Evolutionary conservation across 257 asterid species (phyloP).

Genomic region (Fraxinus quadrangulata): DNA sequence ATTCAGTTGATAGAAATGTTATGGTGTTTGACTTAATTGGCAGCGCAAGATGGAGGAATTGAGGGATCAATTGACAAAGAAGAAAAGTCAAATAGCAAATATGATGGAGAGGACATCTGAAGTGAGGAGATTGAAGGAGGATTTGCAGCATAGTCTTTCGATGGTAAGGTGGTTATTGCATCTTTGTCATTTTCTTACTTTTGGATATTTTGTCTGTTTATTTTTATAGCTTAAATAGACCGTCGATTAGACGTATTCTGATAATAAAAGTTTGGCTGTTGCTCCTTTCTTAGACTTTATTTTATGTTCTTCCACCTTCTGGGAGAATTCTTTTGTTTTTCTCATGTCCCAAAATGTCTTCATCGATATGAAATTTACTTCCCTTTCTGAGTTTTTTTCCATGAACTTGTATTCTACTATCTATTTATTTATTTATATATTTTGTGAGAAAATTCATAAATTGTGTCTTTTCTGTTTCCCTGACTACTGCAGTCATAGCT

Average conservation of each 20-base stretch:
- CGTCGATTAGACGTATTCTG: slow-evolving; percentile 9
- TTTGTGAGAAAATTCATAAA: slow-evolving; percentile 18
- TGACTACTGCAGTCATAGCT: slow-evolving; percentile 11
- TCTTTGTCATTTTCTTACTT: slow-evolving; percentile 16
- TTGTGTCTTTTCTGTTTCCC: slow-evolving; percentile 1
- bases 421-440: neutral
- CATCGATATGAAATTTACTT: neutral
- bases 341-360: neutral
- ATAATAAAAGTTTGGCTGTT: slow-evolving; percentile 19
- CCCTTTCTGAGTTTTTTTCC: neutral
- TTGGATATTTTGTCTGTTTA: slow-evolving; percentile 8
- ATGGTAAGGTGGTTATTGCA: slow-evolving; percentile 48
- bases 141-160: slow-evolving; percentile 53
- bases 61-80: slow-evolving; percentile 51
- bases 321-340: slow-evolving; percentile 7
- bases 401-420: slow-evolving; percentile 4
- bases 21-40: slow-evolving; percentile 30
- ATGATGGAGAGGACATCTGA: slow-evolving; percentile 71
- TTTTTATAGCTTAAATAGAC: slow-evolving; percentile 13
- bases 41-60: slow-evolving; percentile 71
- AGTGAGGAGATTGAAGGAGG: slow-evolving; percentile 69
- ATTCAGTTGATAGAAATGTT: slow-evolving; percentile 25
- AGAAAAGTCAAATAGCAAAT: slow-evolving; percentile 55
- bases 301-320: slow-evolving; percentile 11
- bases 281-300: slow-evolving; percentile 19